Conservation (phyloP, 108 stramenopile species). For the Fragilariopsis cylindrus region DNA sequence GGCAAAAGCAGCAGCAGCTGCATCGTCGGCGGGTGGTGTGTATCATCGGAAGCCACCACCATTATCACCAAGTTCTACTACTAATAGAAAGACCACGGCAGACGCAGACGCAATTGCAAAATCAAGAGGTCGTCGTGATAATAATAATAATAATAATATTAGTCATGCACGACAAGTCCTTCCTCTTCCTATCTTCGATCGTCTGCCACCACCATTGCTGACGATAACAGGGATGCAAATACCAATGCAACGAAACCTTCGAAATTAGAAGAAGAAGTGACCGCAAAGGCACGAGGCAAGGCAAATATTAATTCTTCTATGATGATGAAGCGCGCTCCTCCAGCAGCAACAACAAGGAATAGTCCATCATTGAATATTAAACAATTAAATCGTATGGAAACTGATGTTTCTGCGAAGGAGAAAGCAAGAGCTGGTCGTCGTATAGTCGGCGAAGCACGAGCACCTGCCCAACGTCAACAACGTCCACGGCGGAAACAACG, state of each 20-base stretch:
- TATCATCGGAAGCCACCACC: not conserved
- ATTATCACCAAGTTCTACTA: not conserved
- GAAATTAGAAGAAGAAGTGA: constrained; percentile 9
- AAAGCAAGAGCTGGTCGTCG: not conserved
- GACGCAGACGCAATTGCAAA: constrained; percentile 9
- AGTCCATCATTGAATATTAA: not conserved
- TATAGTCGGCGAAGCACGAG: no score
- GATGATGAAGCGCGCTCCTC: no score
- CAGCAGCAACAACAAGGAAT: no score
- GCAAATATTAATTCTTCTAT: not conserved
- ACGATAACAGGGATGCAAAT: not conserved
- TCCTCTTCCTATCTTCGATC: no score
- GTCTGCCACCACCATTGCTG: not conserved
- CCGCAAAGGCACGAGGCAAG: constrained; percentile 2
- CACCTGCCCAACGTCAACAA: not conserved
- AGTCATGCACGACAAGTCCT: no score
- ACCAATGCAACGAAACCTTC: not conserved
- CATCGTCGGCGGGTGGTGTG: not conserved
- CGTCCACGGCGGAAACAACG: not conserved
- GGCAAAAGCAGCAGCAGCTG: constrained; percentile 3
- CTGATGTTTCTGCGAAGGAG: not conserved
- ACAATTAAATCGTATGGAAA: constrained; percentile 3
- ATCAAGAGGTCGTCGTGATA: not conserved
- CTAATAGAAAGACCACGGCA: not conserved
- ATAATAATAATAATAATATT: no score